A percentile compares a stretch with the other conserved stretches of the same genome.
Evolutionary conservation across 305 asterid genomes (phyloP).

Genomic region (Plantago coronopus): DNA sequence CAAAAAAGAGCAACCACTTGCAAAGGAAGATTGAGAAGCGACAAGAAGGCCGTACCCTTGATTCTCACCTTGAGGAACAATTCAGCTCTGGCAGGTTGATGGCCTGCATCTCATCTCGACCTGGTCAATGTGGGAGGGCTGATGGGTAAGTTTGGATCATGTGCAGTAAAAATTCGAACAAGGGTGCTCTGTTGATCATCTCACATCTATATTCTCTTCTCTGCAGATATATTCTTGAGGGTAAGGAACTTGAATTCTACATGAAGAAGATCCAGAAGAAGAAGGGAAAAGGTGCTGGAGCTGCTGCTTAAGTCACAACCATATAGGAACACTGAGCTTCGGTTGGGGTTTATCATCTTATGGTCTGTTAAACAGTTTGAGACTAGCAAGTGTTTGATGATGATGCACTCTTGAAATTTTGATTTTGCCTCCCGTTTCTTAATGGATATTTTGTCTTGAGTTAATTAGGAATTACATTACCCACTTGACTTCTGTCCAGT

Average conservation of each 20-base stretch:
- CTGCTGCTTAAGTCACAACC: no score
- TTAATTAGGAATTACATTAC: no score
- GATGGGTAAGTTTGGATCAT: conserved; percentile 49
- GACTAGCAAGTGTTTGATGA: no score
- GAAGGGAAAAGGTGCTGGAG: conserved; percentile 58
- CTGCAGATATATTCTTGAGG: conserved; percentile 51
- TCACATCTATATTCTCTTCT: neutral
- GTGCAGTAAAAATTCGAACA: no score
- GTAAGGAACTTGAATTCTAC: conserved; percentile 52
- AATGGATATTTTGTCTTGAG: no score
- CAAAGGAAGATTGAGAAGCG: conserved; percentile 56
- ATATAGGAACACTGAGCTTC: no score
- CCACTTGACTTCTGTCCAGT: no score
- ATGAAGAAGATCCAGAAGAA: conserved; percentile 56
- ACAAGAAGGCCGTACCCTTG: conserved; percentile 54
- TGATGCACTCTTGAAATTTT: no score
- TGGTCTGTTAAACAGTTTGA: no score
- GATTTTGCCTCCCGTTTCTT: no score
- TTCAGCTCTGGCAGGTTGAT: conserved; percentile 63
- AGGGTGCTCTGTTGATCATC: neutral
- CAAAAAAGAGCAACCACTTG: conserved; percentile 63
- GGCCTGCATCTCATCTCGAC: conserved; percentile 73
- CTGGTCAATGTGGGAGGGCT: conserved; percentile 76
- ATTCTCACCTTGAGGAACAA: conserved; percentile 65
- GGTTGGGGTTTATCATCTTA: no score